These are phyloP conservation scores for Phytophthora idaei DNA, from an alignment of 352 stramenopile genomes.

Conservation along the genomic window DNA sequence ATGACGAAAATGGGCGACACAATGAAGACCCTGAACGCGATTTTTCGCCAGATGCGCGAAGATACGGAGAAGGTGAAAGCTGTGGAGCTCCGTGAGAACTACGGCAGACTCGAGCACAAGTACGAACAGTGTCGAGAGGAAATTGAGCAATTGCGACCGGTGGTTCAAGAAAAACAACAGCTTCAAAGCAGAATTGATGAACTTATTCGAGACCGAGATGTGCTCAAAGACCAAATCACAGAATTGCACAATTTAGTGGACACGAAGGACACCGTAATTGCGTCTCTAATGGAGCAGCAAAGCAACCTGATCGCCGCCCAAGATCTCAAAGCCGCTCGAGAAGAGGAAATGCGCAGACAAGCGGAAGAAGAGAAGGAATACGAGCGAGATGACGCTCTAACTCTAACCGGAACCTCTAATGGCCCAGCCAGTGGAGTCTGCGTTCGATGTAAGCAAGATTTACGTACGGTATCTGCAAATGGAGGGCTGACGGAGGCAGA, in stretches of 20 bases:
- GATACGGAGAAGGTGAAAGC: conserved; percentile 91
- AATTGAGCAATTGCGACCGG: conserved; percentile 58
- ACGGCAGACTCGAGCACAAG: conserved; percentile 75
- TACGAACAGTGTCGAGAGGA: conserved; percentile 62
- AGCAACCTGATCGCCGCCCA: conserved; percentile 72
- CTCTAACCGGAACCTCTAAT: neutral
- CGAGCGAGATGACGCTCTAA: conserved; percentile 37
- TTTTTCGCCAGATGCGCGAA: conserved; percentile 94
- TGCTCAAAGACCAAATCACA: conserved; percentile 48
- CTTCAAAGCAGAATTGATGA: conserved; percentile 50
- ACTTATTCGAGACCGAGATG: conserved; percentile 34
- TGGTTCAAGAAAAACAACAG: conserved; percentile 57
- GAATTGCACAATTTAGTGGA: conserved; percentile 46
- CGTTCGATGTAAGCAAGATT: conserved; percentile 64
- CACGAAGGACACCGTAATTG: conserved; percentile 71
- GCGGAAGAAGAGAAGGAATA: conserved; percentile 51
- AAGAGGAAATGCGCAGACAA: conserved; percentile 51
- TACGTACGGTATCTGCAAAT: conserved; percentile 43
- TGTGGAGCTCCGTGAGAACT: conserved; percentile 86
- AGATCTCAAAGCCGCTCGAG: conserved; percentile 56
- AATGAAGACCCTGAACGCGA: conserved; percentile 92
- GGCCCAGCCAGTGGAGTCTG: conserved; percentile 40
- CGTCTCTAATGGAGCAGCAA: conserved; percentile 74
- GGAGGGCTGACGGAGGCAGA: conserved; percentile 27
- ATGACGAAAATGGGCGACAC: conserved; percentile 92